Evolutionary conservation across 1,284 basidiomycete species (phyloP), one percentile per base, ranked within the genome.

Genomic region (Porodaedalea pini): DNA sequence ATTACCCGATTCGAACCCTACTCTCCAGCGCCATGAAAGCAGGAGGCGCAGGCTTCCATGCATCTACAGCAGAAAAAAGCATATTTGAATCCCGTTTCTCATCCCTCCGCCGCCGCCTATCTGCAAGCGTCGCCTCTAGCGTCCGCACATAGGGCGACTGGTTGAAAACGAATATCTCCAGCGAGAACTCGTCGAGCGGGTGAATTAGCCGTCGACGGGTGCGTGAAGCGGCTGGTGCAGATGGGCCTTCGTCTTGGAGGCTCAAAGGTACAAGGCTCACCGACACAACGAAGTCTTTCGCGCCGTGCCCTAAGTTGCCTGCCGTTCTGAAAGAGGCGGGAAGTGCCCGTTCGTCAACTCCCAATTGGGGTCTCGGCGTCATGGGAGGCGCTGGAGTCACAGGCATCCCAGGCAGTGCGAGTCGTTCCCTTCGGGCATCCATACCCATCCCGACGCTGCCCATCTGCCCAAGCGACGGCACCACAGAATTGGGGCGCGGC

Each of bases 121-220:
- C 77, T 1, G 88, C 87, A 67, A 83, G 85, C 21, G 79, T 82
- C 25, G 94, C 76, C 68, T 92, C 88, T 64, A 94, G 90, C 59
- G 90, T 71, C 59, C 90, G 75, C 51, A 85, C 85, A 77, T 86
- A 83, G 50, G 82, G 77, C n/a, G 85, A 87, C 69, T 86, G 85
- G 67, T 94, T 95, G 68, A 89, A 92, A 51, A 94, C 89, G 66
- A 94, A 94, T 4, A 94, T 86, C 64, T 95, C 92, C 62, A 94
- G 70, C 40, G 83, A 86, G 69, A 95, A 95, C 50, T 80, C 78
- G 62, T 92, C 84, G 34, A 90, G 74, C 3, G 88, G 84, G 61
- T 80, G 82, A 63, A 94, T 84, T 70, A 72, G 76, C 19, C 67
- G 66, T n/a, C 71, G 72, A 45, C 69, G 60, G 39, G 63, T 44